These are phyloP conservation scores for Termitomyces sp. DNA, from an alignment of 768 basidiomycete genomes.

Conservation along the genomic window DNA sequence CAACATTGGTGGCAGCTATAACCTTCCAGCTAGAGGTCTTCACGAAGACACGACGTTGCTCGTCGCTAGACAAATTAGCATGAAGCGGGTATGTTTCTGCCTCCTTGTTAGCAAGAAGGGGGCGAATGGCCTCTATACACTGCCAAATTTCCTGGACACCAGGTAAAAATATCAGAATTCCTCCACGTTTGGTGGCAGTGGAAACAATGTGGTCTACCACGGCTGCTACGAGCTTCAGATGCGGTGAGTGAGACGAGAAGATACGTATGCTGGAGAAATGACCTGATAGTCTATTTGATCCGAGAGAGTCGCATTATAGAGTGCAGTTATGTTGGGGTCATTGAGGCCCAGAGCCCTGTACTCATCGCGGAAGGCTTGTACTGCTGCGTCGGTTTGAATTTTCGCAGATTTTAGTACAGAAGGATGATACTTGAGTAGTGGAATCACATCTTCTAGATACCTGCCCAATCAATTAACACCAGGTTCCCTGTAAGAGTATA, in stretches of 20 bases:
- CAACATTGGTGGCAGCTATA: conserved; percentile 88
- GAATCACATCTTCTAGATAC: conserved; percentile 80
- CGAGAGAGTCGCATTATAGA: conserved; percentile 58
- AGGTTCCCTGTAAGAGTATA: background rate
- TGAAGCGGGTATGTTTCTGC: conserved; percentile 75
- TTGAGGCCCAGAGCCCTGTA: conserved; percentile 53
- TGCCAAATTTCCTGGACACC: conserved; percentile 86
- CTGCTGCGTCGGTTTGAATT: conserved; percentile 43
- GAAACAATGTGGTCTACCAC: conserved; percentile 62
- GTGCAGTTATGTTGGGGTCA: conserved; percentile 42
- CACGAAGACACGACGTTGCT: conserved; percentile 78
- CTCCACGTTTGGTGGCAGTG: conserved; percentile 47
- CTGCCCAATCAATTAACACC: conserved; percentile 29
- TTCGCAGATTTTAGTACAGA: conserved; percentile 25
- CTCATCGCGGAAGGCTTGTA: conserved; percentile 42
- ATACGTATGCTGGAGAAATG: conserved; percentile 3
- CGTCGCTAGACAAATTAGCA: conserved; percentile 81
- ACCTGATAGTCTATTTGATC: conserved; percentile 77
- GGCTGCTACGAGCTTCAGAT: conserved; percentile 56
- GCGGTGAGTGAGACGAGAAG: conserved; percentile 1
- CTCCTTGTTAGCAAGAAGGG: conserved; percentile 27
- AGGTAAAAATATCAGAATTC: conserved; percentile 85
- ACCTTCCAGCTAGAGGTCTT: conserved; percentile 70
- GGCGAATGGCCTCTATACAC: conserved; percentile 60
- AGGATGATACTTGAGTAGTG: conserved; percentile 53